Conservation (phyloP, 1,284 basidiomycete genomes). For the Papiliotrema nemorosa region DNA sequence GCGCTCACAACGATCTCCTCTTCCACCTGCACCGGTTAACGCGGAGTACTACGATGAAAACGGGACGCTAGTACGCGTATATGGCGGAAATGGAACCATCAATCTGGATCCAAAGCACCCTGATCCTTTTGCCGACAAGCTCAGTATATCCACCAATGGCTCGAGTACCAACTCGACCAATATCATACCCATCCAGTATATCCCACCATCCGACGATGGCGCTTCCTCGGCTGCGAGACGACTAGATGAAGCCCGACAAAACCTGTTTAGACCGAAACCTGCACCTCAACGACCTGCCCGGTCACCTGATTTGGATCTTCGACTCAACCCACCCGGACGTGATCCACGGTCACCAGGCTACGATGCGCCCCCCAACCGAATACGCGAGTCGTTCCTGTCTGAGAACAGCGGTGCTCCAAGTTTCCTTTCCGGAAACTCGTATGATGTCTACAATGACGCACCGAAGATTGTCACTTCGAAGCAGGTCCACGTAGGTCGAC, state of each 20-base stretch:
- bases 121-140: constrained; percentile 44
- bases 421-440: constrained; percentile 44
- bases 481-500: constrained; percentile 45
- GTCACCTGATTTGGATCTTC: constrained; percentile 46
- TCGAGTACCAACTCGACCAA: constrained; percentile 38
- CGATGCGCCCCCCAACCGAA: constrained; percentile 6
- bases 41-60: constrained; percentile 39
- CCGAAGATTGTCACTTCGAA: constrained; percentile 48
- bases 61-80: constrained; percentile 32
- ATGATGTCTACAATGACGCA: constrained; percentile 44
- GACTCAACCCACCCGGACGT: constrained; percentile 25
- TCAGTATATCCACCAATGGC: constrained; percentile 36
- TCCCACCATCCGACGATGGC: constrained; percentile 32
- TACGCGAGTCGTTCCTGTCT: constrained; percentile 39
- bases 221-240: constrained; percentile 27
- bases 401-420: constrained; percentile 39
- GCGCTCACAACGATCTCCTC: constrained; percentile 21
- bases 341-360: neutral
- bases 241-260: constrained; percentile 44
- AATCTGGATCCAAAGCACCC: constrained; percentile 39
- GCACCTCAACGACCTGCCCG: constrained; percentile 44
- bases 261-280: constrained; percentile 29
- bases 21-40: constrained; percentile 29
- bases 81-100: constrained; percentile 36
- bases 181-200: constrained; percentile 49